Evolutionary conservation across 2,329 filamentous ascomycete genomes (phyloP).

Genomic region (Blastomyces parvus): DNA sequence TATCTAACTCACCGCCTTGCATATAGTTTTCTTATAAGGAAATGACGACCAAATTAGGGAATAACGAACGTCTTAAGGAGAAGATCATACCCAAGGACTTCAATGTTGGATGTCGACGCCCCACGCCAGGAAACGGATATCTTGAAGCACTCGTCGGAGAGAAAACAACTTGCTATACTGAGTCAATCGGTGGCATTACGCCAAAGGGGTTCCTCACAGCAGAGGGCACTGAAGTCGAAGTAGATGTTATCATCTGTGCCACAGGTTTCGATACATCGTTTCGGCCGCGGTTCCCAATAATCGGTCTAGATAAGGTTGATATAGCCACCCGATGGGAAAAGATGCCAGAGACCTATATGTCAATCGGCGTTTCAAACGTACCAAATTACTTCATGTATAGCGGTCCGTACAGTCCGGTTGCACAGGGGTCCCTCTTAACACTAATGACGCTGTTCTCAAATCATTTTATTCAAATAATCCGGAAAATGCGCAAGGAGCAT

Average conservation of each 20-base stretch:
- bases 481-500: constrained; percentile 16
- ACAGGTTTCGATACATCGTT: constrained; percentile 29
- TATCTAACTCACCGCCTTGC: background rate
- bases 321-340: constrained; percentile 13
- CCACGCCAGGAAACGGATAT: constrained; percentile 34
- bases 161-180: constrained; percentile 16
- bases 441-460: constrained; percentile 12
- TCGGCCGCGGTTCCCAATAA: constrained; percentile 9
- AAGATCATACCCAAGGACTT: constrained; percentile 22
- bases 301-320: constrained; percentile 11
- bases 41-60: constrained; percentile 14
- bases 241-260: constrained; percentile 27
- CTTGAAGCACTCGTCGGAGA: constrained; percentile 19
- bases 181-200: constrained; percentile 11
- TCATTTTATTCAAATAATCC: constrained; percentile 15
- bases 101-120: constrained; percentile 28
- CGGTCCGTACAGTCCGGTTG: constrained; percentile 15
- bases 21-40: constrained; percentile 14
- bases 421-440: constrained; percentile 15
- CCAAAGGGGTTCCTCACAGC: constrained; percentile 16
- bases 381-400: constrained; percentile 18
- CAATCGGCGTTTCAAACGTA: constrained; percentile 12
- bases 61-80: constrained; percentile 12
- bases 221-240: constrained; percentile 17
- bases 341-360: constrained; percentile 13